A percentile compares a stretch with the other conserved stretches of the same genome.
These are phyloP conservation scores for Kregervanrija delftensis DNA, from an alignment of 805 yeast genomes.

Conservation along the genomic window DNA sequence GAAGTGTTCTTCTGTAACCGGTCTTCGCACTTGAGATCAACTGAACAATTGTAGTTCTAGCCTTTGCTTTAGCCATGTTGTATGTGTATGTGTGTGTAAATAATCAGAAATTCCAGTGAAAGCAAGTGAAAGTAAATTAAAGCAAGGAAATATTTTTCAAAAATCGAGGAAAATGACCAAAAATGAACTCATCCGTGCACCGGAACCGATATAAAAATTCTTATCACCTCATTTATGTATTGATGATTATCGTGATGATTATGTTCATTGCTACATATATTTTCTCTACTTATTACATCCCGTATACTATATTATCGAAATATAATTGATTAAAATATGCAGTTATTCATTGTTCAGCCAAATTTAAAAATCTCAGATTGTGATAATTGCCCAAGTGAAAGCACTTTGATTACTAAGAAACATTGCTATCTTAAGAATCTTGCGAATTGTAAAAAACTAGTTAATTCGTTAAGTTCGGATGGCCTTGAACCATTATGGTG, in stretches of 20 bases:
- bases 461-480: not conserved
- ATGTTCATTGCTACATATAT: too few relatives aligned
- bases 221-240: too few relatives aligned
- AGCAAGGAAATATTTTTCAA: too few relatives aligned
- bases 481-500: too few relatives aligned
- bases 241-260: too few relatives aligned
- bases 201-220: too few relatives aligned
- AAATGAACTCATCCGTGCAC: too few relatives aligned
- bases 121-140: too few relatives aligned
- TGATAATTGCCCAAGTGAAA: constrained; percentile 17
- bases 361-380: constrained; percentile 23
- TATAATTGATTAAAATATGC: constrained; percentile 13
- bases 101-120: too few relatives aligned
- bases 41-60: constrained; percentile 76
- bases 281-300: too few relatives aligned
- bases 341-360: constrained; percentile 26
- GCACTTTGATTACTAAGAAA: constrained; percentile 14
- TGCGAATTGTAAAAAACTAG: constrained; percentile 11
- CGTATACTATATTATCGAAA: too few relatives aligned
- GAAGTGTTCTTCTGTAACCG: constrained; percentile 75
- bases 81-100: not conserved
- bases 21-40: constrained; percentile 86
- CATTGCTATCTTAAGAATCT: constrained; percentile 12
- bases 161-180: too few relatives aligned
- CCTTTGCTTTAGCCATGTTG: constrained; percentile 46